phyloP scores from a whole-genome alignment of 805 yeast species.

The Clavispora fructus region DNA sequence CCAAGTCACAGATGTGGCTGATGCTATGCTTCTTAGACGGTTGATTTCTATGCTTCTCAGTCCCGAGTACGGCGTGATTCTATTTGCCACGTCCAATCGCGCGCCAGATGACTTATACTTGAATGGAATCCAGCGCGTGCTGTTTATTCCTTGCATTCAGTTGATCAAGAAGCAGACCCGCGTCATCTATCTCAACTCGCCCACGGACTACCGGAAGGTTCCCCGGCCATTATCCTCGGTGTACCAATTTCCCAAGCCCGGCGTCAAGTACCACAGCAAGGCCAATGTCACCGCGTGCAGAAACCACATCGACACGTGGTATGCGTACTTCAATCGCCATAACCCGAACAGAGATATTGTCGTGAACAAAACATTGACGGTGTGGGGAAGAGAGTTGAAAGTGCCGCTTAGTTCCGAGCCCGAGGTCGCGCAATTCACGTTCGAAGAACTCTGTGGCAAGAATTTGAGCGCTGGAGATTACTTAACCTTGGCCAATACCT shows the following conservation, averaged over 20 bases:
- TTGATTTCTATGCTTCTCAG: conserved; percentile 61
- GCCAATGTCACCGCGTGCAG: conserved; percentile 47
- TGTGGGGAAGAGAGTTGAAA: conserved; percentile 83
- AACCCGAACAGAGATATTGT: conserved; percentile 27
- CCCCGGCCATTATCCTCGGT: conserved; percentile 79
- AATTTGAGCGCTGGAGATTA: conserved; percentile 95
- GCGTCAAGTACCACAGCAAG: conserved; percentile 47
- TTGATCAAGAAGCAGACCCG: conserved; percentile 66
- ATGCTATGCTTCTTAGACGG: conserved; percentile 90
- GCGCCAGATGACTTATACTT: conserved; percentile 91
- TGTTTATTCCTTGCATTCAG: conserved; percentile 89
- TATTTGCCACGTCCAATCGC: conserved; percentile 92
- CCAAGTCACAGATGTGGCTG: conserved; percentile 97
- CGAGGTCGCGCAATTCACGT: conserved; percentile 83
- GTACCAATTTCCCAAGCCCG: conserved; percentile 68
- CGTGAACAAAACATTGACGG: conserved; percentile 34
- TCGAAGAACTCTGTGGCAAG: conserved; percentile 78
- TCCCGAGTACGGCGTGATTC: conserved; percentile 72
- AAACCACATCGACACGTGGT: conserved; percentile 74
- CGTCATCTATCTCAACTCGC: conserved; percentile 79
- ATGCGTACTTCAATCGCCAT: conserved; percentile 64
- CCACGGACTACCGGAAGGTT: conserved; percentile 88
- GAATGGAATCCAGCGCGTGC: conserved; percentile 89
- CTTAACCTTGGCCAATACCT: conserved; percentile 70
- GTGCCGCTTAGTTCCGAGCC: conserved; percentile 78